phyloP scores from a whole-genome alignment of 768 basidiomycete genomes.

The Tricholoma bakamatsutake region DNA sequence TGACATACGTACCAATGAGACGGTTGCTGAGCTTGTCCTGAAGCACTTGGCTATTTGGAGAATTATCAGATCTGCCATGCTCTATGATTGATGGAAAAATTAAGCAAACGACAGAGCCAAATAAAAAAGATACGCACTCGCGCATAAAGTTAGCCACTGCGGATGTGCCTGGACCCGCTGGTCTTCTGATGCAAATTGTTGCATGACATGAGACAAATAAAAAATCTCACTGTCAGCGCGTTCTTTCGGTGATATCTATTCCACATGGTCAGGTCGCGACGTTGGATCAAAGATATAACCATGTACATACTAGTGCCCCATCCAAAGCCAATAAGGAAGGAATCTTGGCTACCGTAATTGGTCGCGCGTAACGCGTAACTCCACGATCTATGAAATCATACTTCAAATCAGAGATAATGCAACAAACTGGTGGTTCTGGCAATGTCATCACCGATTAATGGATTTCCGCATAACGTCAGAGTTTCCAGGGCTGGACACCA shows the following conservation, averaged over 20 bases:
- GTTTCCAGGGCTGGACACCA: constrained; percentile 69
- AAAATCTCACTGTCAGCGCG: constrained; percentile 78
- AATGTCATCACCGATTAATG: constrained; percentile 55
- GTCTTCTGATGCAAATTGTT: constrained; percentile 36
- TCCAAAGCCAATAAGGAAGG: constrained; percentile 60
- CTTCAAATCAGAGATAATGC: constrained; percentile 3
- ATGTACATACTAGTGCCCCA: constrained; percentile 49
- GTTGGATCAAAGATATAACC: constrained; percentile 3
- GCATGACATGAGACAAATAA: constrained; percentile 65
- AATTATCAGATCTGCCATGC: constrained; percentile 48
- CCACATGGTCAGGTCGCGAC: constrained; percentile 3
- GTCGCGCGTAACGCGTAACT: constrained; percentile 39
- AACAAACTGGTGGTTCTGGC: background rate
- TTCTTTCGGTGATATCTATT: constrained; percentile 63
- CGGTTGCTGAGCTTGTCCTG: constrained; percentile 53
- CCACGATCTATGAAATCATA: constrained; percentile 27
- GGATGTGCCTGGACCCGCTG: constrained; percentile 47
- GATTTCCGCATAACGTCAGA: constrained; percentile 58
- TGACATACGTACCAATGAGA: constrained; percentile 47
- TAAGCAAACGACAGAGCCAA: constrained; percentile 2
- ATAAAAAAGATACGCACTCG: constrained; percentile 38
- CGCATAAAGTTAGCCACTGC: constrained; percentile 57
- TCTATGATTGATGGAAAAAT: constrained; percentile 30
- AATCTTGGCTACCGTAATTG: constrained; percentile 61
- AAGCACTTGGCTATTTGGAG: constrained; percentile 17